These are phyloP conservation scores for Sanghuangporus weigelae DNA, from an alignment of 1,284 basidiomycete genomes.

Conservation along the genomic window DNA sequence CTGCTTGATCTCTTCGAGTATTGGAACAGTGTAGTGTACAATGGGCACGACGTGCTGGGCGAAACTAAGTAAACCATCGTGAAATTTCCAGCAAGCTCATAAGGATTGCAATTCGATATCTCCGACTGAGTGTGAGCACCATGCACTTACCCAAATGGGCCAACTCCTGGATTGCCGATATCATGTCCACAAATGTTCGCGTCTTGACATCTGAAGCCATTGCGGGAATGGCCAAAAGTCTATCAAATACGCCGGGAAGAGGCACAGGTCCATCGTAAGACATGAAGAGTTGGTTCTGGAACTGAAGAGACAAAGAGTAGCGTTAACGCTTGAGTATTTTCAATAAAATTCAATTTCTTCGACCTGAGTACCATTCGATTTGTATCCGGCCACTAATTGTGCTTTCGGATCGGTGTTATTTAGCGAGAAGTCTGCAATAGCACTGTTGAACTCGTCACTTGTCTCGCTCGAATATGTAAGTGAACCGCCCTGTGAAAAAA, in stretches of 20 bases:
- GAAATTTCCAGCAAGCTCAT: too few relatives aligned
- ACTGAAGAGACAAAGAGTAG: background rate
- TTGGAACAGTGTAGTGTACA: slow-evolving; percentile 5
- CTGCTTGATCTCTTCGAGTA: slow-evolving; percentile 3
- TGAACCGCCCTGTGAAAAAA: slow-evolving; percentile 3
- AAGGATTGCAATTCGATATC: background rate
- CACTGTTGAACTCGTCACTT: slow-evolving; percentile 4
- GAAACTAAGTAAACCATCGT: background rate
- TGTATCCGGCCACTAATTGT: slow-evolving; percentile 9
- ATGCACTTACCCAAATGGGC: slow-evolving; percentile 7
- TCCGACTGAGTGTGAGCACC: background rate
- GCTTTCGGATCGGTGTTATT: slow-evolving; percentile 17
- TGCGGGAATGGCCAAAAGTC: slow-evolving; percentile 2
- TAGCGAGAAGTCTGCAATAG: slow-evolving; percentile 9
- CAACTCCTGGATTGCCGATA: slow-evolving; percentile 8
- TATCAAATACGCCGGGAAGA: slow-evolving; percentile 7
- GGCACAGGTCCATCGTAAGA: slow-evolving; percentile 14
- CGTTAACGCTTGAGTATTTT: background rate
- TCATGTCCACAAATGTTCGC: slow-evolving; percentile 3
- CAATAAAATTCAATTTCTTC: background rate
- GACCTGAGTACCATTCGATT: slow-evolving; percentile 9
- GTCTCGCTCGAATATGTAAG: slow-evolving; percentile 6
- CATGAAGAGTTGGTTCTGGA: background rate
- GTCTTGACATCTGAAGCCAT: background rate
- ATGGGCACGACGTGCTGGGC: slow-evolving; percentile 10